Base-by-base conservation (phyloP, 768 basidiomycete species). In the Chlorophyllum brunneum region DNA sequence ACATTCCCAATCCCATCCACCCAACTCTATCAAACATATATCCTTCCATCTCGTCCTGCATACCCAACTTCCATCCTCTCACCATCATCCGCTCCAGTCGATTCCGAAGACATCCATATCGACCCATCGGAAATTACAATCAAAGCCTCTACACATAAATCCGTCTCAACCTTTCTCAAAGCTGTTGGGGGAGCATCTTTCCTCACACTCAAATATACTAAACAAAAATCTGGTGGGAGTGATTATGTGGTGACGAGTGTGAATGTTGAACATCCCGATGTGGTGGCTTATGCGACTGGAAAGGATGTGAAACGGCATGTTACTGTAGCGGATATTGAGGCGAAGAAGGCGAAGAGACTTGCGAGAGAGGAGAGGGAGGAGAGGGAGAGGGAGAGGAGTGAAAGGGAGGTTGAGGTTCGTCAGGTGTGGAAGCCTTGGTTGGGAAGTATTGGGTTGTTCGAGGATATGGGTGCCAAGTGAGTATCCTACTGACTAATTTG, bases 11-110 rank as follows among this genome's bases (percentile, higher is more conserved):
- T 94, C 38, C 71, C 85, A 0, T 80, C 91, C 0, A 88, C 89
- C 9, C 75, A 74, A 0, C 82, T 94, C 58, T 93, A 92, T 67
- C 80, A 86, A 5, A 77, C 75, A 15, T 77, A 91, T 61, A 78
- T 95, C 43, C 77, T 95, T 2, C 92, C 92, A 4, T 82, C 75
- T 47, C 78, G 92, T n/a, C 88, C 92, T 6, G 81, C 82, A n/a
- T 81, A 79, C 51, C 79, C 82, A 45, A 70, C 70, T 30, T 55
- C 63, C 31, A 58, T 76, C 10, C 43, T 75, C 8, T 55, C 62
- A 20, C 67, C 70, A n/a, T 58, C 63, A 13, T 63, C 56, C 53
- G 39, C 56, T 59, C 57, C 57, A 48, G 63, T 38, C 44, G 67
- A 40, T 62, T 67, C 39, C 9, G 54, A 60, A 34, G 61, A 55